phyloP scores from a whole-genome alignment of 2,329 filamentous ascomycete species.

The Parasarocladium wereldwijsianum region DNA sequence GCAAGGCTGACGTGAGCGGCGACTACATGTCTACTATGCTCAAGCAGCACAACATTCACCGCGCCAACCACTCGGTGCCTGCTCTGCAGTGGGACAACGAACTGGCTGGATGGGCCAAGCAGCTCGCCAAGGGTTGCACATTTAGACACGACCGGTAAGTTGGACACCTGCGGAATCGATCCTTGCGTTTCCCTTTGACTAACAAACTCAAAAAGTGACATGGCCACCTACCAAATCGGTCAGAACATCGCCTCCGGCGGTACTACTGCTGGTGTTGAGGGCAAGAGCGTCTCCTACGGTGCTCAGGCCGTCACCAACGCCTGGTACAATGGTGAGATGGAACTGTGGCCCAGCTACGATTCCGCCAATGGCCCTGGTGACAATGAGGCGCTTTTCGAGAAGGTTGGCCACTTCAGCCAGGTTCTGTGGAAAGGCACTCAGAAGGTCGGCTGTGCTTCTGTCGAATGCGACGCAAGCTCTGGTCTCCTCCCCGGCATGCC shows the following conservation, averaged over 20 bases:
- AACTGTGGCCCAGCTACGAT: conserved; percentile 38
- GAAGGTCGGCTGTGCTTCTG: conserved; percentile 45
- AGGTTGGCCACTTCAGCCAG: conserved; percentile 45
- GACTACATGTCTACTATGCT: conserved; percentile 30
- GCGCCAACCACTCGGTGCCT: conserved; percentile 61
- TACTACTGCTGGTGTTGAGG: conserved; percentile 20
- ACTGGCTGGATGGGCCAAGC: conserved; percentile 48
- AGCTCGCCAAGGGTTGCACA: conserved; percentile 50
- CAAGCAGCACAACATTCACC: conserved; percentile 75
- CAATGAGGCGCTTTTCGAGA: too few species aligned
- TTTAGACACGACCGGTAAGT: conserved; percentile 67
- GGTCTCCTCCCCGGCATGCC: conserved; percentile 26
- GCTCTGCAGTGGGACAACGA: conserved; percentile 50
- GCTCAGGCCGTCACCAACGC: conserved; percentile 58
- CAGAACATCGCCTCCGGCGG: conserved; percentile 76
- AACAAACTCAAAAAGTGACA: conserved; percentile 27
- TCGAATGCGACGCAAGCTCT: conserved; percentile 44
- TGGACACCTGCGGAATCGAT: too few species aligned
- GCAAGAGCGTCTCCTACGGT: conserved; percentile 29
- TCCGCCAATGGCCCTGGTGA: conserved; percentile 35
- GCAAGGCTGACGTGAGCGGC: conserved; percentile 1
- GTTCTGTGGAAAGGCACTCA: conserved; percentile 24
- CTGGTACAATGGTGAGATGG: conserved; percentile 79
- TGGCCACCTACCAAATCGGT: conserved; percentile 55
- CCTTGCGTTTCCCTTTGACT: too few species aligned